phyloP scores from a whole-genome alignment of 169 alveolate species.

The Plasmodium falciparum region DNA sequence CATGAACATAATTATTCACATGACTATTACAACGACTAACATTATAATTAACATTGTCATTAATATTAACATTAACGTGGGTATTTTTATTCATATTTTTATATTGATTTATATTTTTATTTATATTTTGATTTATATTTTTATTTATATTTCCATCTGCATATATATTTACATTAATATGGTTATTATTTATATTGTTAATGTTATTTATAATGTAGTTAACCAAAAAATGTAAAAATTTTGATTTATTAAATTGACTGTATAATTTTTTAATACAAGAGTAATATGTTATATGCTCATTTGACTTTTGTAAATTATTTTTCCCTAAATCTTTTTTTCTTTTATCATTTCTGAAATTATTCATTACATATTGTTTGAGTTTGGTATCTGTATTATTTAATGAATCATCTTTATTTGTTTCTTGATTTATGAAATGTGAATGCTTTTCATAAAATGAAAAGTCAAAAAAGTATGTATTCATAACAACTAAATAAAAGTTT shows the following conservation, averaged over 20 bases:
- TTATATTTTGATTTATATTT: no score
- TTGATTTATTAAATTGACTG: constrained; percentile 27
- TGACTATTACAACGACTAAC: no score
- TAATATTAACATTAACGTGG: no score
- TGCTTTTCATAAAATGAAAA: constrained; percentile 61
- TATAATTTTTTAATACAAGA: constrained; percentile 49
- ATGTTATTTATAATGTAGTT: constrained; percentile 29
- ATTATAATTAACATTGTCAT: no score
- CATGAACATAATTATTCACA: background rate
- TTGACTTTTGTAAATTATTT: background rate
- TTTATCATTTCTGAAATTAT: constrained; percentile 4
- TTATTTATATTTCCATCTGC: no score
- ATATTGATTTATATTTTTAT: no score
- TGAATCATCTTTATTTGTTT: background rate
- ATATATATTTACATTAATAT: no score
- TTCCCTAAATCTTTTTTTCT: background rate
- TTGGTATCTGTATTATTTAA: background rate
- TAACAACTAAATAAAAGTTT: constrained; percentile 45
- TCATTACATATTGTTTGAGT: background rate
- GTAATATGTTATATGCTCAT: constrained; percentile 27
- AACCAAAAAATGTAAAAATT: constrained; percentile 40
- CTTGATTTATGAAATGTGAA: constrained; percentile 1
- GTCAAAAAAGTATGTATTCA: constrained; percentile 56
- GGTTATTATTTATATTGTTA: constrained; percentile 18
- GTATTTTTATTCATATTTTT: no score